A percentile compares a stretch with the other conserved stretches of the same genome.
These are phyloP conservation scores for Suhomyces anneliseae DNA, from an alignment of 1,139 yeast species.

Conservation along the genomic window DNA sequence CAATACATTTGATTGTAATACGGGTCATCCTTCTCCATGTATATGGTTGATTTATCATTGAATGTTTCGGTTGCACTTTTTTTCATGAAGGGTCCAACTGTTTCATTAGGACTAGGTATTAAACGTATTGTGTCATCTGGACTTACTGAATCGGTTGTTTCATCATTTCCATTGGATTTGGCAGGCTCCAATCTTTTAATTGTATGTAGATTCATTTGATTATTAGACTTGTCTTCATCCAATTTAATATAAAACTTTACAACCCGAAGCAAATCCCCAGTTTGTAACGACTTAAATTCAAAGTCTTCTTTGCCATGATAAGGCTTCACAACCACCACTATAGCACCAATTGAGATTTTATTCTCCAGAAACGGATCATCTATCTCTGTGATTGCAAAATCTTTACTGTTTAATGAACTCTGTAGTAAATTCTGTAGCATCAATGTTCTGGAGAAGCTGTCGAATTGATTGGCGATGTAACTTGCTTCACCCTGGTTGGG, in stretches of 20 bases:
- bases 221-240: not conserved
- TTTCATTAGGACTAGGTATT: no score
- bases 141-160: no score
- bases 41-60: not conserved
- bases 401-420: conserved; percentile 13
- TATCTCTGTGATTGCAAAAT: conserved; percentile 23
- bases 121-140: no score
- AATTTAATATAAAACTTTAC: conserved; percentile 25
- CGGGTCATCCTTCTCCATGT: conserved; percentile 11
- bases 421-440: conserved; percentile 28
- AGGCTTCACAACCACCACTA: conserved; percentile 39
- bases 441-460: conserved; percentile 29
- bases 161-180: not conserved
- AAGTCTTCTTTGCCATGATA: conserved; percentile 23
- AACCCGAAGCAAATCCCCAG: conserved; percentile 37
- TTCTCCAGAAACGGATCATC: conserved; percentile 33
- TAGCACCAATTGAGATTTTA: conserved; percentile 30
- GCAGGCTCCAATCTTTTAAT: not conserved
- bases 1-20: conserved; percentile 25
- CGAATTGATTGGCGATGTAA: conserved; percentile 21
- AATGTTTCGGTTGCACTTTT: not conserved
- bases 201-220: not conserved
- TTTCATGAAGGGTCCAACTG: no score
- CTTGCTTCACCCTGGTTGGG: conserved; percentile 16
- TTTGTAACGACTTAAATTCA: conserved; percentile 29